Percentiles rank a stretch among this genome's conserved stretches.
Evolutionary conservation across 31 red algal species (phyloP).

Genomic region (Endocladia muricata): DNA sequence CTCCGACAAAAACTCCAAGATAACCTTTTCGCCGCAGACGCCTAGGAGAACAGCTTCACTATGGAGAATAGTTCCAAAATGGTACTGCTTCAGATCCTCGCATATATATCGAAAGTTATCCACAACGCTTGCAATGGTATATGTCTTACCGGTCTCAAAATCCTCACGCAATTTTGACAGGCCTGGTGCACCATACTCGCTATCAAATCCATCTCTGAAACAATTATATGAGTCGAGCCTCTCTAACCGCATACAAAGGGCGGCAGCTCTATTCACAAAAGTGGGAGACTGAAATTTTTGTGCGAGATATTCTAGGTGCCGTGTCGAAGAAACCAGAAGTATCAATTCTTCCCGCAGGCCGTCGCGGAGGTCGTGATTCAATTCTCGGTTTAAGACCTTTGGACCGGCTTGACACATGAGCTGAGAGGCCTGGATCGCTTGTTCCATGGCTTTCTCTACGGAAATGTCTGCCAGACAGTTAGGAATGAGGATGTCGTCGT

Average conservation of each 20-base stretch:
- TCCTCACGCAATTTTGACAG: constrained; percentile 18
- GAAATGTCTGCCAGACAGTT: constrained; percentile 12
- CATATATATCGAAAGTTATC: constrained; percentile 35
- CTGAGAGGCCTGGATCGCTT: constrained; percentile 10
- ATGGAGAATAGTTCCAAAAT: constrained; percentile 12
- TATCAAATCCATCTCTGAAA: constrained; percentile 12
- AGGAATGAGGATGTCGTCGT: background rate
- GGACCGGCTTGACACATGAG: constrained; percentile 31
- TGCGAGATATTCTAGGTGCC: background rate
- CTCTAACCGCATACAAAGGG: constrained; percentile 34
- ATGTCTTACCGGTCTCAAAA: constrained; percentile 47
- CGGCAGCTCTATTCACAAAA: constrained; percentile 25
- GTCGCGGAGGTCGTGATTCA: constrained; percentile 34
- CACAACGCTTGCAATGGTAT: constrained; percentile 20
- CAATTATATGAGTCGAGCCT: constrained; percentile 14
- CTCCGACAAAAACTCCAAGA: constrained; percentile 9
- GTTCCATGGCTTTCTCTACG: background rate
- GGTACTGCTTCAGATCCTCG: constrained; percentile 14
- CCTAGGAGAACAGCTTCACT: constrained; percentile 26
- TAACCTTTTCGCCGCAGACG: constrained; percentile 18
- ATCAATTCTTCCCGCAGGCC: constrained; percentile 28
- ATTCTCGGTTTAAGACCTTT: constrained; percentile 31
- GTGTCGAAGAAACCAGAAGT: constrained; percentile 14
- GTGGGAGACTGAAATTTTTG: background rate
- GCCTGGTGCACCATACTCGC: constrained; percentile 33